Conservation (phyloP, 1,139 yeast species). For the Taphrina wiesneri region DNA sequence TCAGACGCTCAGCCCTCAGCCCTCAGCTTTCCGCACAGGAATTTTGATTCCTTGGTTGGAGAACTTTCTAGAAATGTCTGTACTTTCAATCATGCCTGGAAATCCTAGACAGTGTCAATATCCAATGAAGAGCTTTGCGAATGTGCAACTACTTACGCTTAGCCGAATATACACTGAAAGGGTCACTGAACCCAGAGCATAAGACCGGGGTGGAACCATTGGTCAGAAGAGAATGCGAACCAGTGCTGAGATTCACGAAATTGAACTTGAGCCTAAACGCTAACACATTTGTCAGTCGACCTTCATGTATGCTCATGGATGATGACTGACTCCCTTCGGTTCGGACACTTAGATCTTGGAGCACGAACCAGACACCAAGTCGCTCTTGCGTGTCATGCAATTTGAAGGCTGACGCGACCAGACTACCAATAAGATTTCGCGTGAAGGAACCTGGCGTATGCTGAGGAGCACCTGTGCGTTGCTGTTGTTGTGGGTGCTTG, state of each 20-base stretch:
- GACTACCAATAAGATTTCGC: conserved; percentile 50
- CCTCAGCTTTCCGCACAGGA: conserved; percentile 46
- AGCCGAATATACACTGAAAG: conserved; percentile 50
- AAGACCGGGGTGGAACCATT: conserved; percentile 44
- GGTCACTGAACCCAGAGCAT: conserved; percentile 46
- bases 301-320: not conserved
- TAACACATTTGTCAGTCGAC: not conserved
- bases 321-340: conserved; percentile 46
- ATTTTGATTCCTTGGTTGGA: conserved; percentile 53
- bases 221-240: conserved; percentile 31
- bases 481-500: not conserved
- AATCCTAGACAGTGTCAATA: conserved; percentile 42
- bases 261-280: conserved; percentile 49
- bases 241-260: conserved; percentile 45
- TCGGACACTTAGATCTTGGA: conserved; percentile 51
- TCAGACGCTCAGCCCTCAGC: not conserved
- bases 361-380: conserved; percentile 51
- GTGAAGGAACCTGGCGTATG: conserved; percentile 42
- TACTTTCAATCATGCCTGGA: conserved; percentile 52
- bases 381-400: conserved; percentile 47
- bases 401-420: conserved; percentile 50
- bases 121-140: not conserved
- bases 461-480: not conserved
- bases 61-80: conserved; percentile 49
- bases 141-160: conserved; percentile 39